Base-by-base conservation (phyloP, 305 asterid species). In the Fraxinus nigra region DNA sequence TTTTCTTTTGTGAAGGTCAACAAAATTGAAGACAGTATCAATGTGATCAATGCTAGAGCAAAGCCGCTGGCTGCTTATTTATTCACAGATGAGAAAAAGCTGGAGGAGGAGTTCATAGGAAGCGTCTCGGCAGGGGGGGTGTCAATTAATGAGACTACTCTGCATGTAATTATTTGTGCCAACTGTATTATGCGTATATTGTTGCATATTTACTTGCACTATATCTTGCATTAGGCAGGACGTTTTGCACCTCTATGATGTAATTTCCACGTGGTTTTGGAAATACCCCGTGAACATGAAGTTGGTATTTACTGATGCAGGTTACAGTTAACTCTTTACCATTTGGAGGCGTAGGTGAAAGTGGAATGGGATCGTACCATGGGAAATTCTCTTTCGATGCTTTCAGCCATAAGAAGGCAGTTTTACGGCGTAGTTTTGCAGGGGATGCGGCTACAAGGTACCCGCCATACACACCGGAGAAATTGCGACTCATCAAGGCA, bases 11-110 rank as follows among this genome's bases (percentile, higher is more conserved):
- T 32, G 85, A 81, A 95, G 99, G 98, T 96, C 40, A 76, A 90
- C 81, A 90, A 89, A 72, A 83, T 93, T 30, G 93, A 92, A 88
- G 97, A 94, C 28, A 80, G 93, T 75, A 84, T 92, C 79, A 79
- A 73, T 14, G 65, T 94, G 59, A 91, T 95, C 77, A 90, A 72
- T 75, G 83, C 94, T 67, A 94, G 85, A 86, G 98, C 90, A 56
- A 95, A 94, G 85, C 97, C 99, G 28, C 98, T 95, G 40, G 99
- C 98, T 75, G 96, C 98, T 11, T 95, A 94, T 86, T 40, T 95
- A 46, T 94, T 95, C 86, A 91, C 99, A 11, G 83, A 89, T 51
- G 90, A 91, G 90, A 90, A 93, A 88, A 94, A 83, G 84, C 92
- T 95, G 82, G 89, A 87, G 86, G 92, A 91, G 85, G 92, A 91